phyloP scores from a whole-genome alignment of 2,329 filamentous ascomycete genomes.

The Cryphonectria carpinicola region DNA sequence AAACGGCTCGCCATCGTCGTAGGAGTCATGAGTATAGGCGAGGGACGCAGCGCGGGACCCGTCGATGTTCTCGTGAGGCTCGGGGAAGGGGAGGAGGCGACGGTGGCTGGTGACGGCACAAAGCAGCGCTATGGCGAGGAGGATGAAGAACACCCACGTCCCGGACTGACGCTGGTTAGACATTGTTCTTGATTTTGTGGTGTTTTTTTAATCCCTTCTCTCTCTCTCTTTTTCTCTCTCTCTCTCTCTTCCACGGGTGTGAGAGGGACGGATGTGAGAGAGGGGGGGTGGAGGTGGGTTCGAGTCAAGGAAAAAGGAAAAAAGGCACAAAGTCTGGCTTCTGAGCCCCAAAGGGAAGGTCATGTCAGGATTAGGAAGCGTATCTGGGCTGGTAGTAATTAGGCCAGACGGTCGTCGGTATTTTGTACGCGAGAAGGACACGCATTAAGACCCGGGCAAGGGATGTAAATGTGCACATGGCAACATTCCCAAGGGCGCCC shows the following conservation, averaged over 20 bases:
- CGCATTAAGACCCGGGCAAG: not conserved
- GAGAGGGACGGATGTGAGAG: too few species aligned
- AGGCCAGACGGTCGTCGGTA: not conserved
- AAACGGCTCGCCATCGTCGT: not conserved
- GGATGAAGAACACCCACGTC: slow-evolving; percentile 4
- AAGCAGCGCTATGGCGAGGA: slow-evolving; percentile 15
- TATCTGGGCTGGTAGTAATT: not conserved
- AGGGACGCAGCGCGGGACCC: too few species aligned
- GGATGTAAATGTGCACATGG: not conserved
- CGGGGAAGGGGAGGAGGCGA: slow-evolving; percentile 12
- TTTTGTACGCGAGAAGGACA: slow-evolving; percentile 4
- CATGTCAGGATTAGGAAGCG: not conserved
- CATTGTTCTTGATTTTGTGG: not conserved
- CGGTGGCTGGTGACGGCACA: slow-evolving; percentile 17
- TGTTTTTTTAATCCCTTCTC: not conserved
- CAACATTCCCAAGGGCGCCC: not conserved
- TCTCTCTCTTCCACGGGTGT: not conserved
- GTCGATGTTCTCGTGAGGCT: not conserved
- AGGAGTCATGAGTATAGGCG: not conserved
- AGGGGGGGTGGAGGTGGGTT: too few species aligned
- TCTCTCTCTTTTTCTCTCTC: not conserved
- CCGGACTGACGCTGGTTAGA: not conserved
- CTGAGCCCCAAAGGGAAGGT: not conserved
- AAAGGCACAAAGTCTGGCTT: not conserved
- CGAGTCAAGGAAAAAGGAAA: too few species aligned